phyloP scores from a whole-genome alignment of 2,329 filamentous ascomycete genomes.

The Ceratocystiopsis sp. region DNA sequence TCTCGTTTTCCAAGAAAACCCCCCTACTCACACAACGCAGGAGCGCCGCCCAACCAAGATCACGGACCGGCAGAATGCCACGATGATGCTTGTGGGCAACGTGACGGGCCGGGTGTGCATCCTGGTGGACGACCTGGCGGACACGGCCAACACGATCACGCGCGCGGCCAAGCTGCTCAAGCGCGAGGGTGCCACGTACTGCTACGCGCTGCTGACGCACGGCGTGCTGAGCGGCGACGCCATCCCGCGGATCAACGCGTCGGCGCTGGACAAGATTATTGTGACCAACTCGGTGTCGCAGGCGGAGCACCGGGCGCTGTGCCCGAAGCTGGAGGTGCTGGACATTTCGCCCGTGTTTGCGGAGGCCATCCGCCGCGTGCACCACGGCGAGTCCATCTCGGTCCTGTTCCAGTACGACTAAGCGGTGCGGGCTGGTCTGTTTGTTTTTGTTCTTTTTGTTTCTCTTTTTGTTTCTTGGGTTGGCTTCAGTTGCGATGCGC shows the following conservation, averaged over 20 bases:
- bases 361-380: conserved; percentile 87
- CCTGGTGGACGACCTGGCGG: conserved; percentile 82
- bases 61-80: conserved; percentile 59
- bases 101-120: conserved; percentile 60
- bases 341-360: conserved; percentile 86
- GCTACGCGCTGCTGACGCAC: conserved; percentile 87
- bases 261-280: conserved; percentile 78
- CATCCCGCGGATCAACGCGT: conserved; percentile 85
- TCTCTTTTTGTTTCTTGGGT: neutral
- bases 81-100: conserved; percentile 71
- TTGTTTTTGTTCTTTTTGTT: neutral
- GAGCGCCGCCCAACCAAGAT: conserved; percentile 49
- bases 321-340: conserved; percentile 79
- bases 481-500: too few relatives aligned
- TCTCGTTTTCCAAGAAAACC: too few relatives aligned
- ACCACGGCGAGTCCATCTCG: conserved; percentile 95
- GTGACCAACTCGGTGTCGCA: conserved; percentile 95
- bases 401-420: conserved; percentile 78
- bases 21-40: conserved; percentile 4
- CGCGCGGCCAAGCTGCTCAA: conserved; percentile 92
- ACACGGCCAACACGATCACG: conserved; percentile 95
- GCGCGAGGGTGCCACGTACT: conserved; percentile 79
- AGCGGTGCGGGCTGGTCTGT: neutral
- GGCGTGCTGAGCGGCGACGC: conserved; percentile 91
- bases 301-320: conserved; percentile 56